phyloP scores from a whole-genome alignment of 345 rosid genomes.

The Bruguiera gymnorhiza region DNA sequence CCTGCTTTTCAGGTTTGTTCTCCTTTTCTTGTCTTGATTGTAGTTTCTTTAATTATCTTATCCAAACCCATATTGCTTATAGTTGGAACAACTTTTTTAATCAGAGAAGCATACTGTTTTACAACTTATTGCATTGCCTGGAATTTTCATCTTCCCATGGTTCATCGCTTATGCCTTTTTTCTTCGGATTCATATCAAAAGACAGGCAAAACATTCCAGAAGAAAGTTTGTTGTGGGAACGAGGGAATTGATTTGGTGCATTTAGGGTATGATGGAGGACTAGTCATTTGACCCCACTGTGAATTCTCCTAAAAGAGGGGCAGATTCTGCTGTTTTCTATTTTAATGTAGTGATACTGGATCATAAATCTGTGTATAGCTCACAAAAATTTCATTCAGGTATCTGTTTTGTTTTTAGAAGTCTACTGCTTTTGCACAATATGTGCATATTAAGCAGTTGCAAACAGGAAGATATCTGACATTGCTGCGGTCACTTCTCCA shows the following conservation, averaged over 20 bases:
- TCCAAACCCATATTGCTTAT: not conserved
- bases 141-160: not conserved
- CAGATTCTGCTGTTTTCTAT: no score
- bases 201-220: not conserved
- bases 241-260: not conserved
- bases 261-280: not conserved
- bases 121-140: not conserved
- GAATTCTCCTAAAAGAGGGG: no score
- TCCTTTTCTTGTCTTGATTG: conserved; percentile 9
- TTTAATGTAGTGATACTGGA: no score
- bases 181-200: no score
- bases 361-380: no score
- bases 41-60: not conserved
- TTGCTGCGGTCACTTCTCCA: not conserved
- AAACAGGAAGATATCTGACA: not conserved
- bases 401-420: no score
- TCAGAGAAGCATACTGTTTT: not conserved
- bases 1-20: conserved; percentile 95
- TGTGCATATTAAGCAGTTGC: not conserved
- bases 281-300: no score
- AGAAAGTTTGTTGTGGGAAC: not conserved
- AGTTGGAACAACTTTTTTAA: not conserved
- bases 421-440: not conserved
- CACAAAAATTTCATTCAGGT: no score
- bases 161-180: no score